Evolutionary conservation across 257 asterid species (phyloP), one percentile per base, ranked within the genome.

Genomic region (Dorcoceras hygrometricum): DNA sequence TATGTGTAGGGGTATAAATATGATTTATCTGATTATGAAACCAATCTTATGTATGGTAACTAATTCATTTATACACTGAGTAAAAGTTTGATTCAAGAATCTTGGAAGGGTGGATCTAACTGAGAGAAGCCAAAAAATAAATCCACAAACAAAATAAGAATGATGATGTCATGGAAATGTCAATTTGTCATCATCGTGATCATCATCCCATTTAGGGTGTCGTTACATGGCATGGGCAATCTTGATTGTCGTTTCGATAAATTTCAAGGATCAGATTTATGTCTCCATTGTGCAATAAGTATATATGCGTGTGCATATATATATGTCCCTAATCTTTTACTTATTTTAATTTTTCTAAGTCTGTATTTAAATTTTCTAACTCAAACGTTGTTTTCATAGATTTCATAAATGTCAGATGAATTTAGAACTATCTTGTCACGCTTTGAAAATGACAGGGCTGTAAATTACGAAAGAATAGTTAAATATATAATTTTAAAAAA

Each of bases 141-240:
- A 65, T 69, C 57, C 62, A 73, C 11, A 48, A 31, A 34, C 43
- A 29, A 34, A 32, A 18, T 25, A 27, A 24, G 60, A 59, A 65
- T 59, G 31, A 77, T 79, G 87, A 86, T 72, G 83, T 79, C 91
- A 86, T 74, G 76, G 71, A 72, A 57, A 78, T 71, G 87, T 89
- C 85, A 89, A 78, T 29, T 66, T 84, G 83, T 76, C 91, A 77
- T 86, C 91, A 86, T 79, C 75, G 59, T 59, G 67, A 55, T 77
- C 48, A 80, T 64, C 63, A 80, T 66, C 62, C 63, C 66, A 72
- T 54, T n/a, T 66, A 23, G 70, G 69, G 48, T 75, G 86, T 81
- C 82, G 70, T 81, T 58, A 57, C 71, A 62, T 72, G 76, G 83
- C 80, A 78, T 78, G 90, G 76, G 66, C 48, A 60, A 16, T 55